phyloP scores from a whole-genome alignment of 106 monocot species.

The Platanthera guangdongensis region DNA sequence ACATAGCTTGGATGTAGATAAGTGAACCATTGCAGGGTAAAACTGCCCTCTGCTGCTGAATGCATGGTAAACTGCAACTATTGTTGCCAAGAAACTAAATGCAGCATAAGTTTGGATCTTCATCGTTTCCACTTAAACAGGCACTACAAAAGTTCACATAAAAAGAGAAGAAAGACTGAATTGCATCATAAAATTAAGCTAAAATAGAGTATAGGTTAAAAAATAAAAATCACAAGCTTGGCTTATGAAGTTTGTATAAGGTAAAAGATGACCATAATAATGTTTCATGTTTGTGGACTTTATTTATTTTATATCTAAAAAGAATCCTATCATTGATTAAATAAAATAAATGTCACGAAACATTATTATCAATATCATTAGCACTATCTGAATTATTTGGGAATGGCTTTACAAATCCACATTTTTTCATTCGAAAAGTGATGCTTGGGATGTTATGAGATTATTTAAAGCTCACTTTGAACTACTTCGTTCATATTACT shows the following conservation, averaged over 20 bases:
- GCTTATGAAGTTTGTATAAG: neutral
- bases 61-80: slow-evolving; percentile 71
- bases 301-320: no score
- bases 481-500: neutral
- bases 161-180: neutral
- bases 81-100: slow-evolving; percentile 70
- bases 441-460: neutral
- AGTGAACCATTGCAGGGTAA: slow-evolving; percentile 83
- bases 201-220: neutral
- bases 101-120: slow-evolving; percentile 74
- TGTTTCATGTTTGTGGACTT: no score
- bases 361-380: neutral
- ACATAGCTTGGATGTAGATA: slow-evolving; percentile 89
- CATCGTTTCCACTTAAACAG: slow-evolving; percentile 36
- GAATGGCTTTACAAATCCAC: neutral
- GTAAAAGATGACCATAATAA: neutral
- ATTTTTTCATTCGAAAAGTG: neutral
- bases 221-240: neutral
- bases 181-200: neutral
- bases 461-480: neutral
- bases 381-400: neutral
- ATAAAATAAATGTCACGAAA: neutral
- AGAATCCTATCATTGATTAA: neutral
- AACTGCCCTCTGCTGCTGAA: slow-evolving; percentile 86
- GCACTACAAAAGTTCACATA: neutral